A percentile compares a stretch with the other conserved stretches of the same genome.
Evolutionary conservation across 2,329 filamentous ascomycete species (phyloP).

Genomic region (Hypoxylon sp.): DNA sequence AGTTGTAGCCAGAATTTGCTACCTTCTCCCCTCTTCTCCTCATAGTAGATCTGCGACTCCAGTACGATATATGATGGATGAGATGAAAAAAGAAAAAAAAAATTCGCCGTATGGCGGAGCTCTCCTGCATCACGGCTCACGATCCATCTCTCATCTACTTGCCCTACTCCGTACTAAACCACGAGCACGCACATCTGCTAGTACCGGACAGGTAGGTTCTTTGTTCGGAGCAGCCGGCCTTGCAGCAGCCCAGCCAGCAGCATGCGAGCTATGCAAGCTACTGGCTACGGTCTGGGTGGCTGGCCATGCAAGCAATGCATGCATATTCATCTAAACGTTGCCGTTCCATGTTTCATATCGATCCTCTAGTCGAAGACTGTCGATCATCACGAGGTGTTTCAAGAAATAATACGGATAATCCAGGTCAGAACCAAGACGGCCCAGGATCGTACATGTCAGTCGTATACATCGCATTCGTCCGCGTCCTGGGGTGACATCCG

Average conservation of each 20-base stretch:
- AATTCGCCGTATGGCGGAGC: background rate
- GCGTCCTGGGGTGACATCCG: background rate
- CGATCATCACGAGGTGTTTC: conserved; percentile 34
- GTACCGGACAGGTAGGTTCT: background rate
- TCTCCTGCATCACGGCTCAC: background rate
- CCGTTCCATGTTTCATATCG: conserved; percentile 27
- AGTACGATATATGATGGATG: no score
- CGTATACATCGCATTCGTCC: conserved; percentile 2
- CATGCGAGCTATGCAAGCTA: no score
- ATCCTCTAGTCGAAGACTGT: conserved; percentile 21
- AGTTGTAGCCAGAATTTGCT: background rate
- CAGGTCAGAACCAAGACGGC: conserved; percentile 2
- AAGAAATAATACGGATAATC: conserved; percentile 20
- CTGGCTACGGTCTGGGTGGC: no score
- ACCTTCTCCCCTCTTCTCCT: background rate
- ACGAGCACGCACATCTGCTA: background rate
- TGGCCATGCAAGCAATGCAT: no score
- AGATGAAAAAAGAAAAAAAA: background rate
- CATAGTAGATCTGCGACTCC: background rate
- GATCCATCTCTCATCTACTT: conserved; percentile 3
- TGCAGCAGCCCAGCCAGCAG: background rate
- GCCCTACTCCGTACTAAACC: background rate
- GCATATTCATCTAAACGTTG: conserved; percentile 25
- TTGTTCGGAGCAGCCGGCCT: conserved; percentile 11
- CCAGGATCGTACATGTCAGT: background rate